Evolutionary conservation across 1,284 basidiomycete species (phyloP).

Genomic region (Ganoderma multipileum): DNA sequence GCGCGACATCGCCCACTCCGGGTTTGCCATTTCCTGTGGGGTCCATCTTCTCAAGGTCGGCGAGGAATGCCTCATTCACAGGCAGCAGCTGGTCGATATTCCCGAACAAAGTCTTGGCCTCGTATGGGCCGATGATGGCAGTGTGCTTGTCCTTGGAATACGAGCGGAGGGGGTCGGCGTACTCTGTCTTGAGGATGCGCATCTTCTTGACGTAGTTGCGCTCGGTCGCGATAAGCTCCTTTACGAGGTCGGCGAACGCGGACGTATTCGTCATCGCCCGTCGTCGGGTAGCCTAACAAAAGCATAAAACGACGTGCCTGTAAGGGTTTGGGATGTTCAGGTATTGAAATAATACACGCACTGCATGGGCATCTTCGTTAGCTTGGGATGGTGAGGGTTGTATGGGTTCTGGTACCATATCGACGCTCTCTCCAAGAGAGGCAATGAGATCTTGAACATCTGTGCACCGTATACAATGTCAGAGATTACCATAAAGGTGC

Average conservation of each 20-base stretch:
- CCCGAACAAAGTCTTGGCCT: constrained; percentile 92
- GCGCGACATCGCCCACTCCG: constrained; percentile 84
- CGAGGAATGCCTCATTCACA: constrained; percentile 87
- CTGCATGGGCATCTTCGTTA: constrained; percentile 16
- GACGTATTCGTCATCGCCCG: constrained; percentile 67
- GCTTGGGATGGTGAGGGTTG: constrained; percentile 20
- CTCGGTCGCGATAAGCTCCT: constrained; percentile 82
- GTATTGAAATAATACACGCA: constrained; percentile 20
- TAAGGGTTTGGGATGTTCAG: neutral
- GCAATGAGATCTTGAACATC: constrained; percentile 82
- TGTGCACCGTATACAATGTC: constrained; percentile 38
- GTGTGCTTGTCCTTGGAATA: constrained; percentile 88
- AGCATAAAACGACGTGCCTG: neutral
- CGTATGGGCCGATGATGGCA: constrained; percentile 87
- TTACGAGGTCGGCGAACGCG: constrained; percentile 71
- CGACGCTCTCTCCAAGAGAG: constrained; percentile 72
- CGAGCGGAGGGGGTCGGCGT: constrained; percentile 89
- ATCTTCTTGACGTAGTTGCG: constrained; percentile 80
- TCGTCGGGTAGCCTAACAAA: constrained; percentile 47
- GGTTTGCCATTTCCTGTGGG: constrained; percentile 66
- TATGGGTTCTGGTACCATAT: constrained; percentile 41
- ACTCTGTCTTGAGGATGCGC: constrained; percentile 77
- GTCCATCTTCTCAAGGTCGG: constrained; percentile 74
- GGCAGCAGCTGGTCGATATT: constrained; percentile 91
- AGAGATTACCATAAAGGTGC: constrained; percentile 5